These are phyloP conservation scores for Cercospora janseana DNA, from an alignment of 2,329 filamentous ascomycete genomes.

Conservation along the genomic window DNA sequence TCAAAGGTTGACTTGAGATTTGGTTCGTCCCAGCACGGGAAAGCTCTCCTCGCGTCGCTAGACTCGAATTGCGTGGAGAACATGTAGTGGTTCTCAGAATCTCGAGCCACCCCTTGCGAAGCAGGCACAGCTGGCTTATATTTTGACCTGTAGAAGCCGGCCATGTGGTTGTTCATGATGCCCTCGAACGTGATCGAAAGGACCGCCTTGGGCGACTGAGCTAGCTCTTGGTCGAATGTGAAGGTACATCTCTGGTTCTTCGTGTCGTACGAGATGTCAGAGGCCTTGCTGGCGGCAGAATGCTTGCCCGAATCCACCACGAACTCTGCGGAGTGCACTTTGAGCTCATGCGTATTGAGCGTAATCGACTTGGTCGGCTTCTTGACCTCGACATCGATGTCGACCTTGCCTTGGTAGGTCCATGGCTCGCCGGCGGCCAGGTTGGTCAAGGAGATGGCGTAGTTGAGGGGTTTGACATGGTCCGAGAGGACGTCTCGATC, in stretches of 20 bases:
- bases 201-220: conserved; percentile 62
- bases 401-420: conserved; percentile 82
- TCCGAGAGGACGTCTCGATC: conserved; percentile 49
- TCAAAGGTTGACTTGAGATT: conserved; percentile 96
- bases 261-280: conserved; percentile 73
- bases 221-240: conserved; percentile 69
- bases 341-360: conserved; percentile 82
- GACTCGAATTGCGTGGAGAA: conserved; percentile 97
- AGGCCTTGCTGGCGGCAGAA: conserved; percentile 58
- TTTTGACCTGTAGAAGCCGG: conserved; percentile 89
- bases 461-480: conserved; percentile 77
- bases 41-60: conserved; percentile 89
- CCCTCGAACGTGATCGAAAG: conserved; percentile 74
- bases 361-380: conserved; percentile 72
- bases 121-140: conserved; percentile 79
- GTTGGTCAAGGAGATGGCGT: conserved; percentile 76
- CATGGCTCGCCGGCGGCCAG: conserved; percentile 70
- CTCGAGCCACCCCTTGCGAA: conserved; percentile 73
- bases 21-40: conserved; percentile 97
- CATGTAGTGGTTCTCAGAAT: conserved; percentile 60
- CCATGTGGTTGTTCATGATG: conserved; percentile 88
- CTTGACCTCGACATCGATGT: conserved; percentile 71
- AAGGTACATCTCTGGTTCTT: conserved; percentile 81
- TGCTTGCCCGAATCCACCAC: conserved; percentile 58
- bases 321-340: conserved; percentile 67